Evolutionary conservation across 1,139 yeast genomes (phyloP).

Genomic region (Taiozyma sp.): DNA sequence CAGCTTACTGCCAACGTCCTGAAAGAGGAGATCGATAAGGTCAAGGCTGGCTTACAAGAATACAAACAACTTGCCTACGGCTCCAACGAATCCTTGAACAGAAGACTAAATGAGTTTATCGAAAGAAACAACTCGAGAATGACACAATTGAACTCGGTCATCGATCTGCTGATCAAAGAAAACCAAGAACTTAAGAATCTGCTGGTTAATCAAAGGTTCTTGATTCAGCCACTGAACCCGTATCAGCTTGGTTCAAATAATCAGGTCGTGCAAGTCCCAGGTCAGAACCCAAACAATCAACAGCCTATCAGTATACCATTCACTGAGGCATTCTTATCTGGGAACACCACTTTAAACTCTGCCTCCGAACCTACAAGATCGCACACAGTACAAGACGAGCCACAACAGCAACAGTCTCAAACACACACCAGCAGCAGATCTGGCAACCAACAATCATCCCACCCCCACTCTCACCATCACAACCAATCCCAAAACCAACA

Average conservation of each 20-base stretch:
- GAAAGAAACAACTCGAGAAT: slow-evolving; percentile 19
- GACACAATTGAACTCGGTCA: slow-evolving; percentile 16
- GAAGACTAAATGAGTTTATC: slow-evolving; percentile 19
- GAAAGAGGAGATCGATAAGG: slow-evolving; percentile 22
- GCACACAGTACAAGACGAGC: slow-evolving; percentile 2
- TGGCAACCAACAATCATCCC: not conserved
- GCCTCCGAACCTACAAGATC: not conserved
- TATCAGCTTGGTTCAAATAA: slow-evolving; percentile 12
- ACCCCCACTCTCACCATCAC: slow-evolving; percentile 5
- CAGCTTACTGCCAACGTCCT: slow-evolving; percentile 5
- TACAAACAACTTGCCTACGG: slow-evolving; percentile 12
- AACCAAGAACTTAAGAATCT: slow-evolving; percentile 21
- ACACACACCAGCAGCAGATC: not conserved
- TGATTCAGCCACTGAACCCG: slow-evolving; percentile 21
- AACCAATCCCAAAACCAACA: slow-evolving; percentile 3
- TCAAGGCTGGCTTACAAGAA: slow-evolving; percentile 19
- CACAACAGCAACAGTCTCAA: not conserved
- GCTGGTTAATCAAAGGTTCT: slow-evolving; percentile 19
- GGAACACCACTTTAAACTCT: not conserved
- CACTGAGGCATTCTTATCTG: slow-evolving; percentile 6
- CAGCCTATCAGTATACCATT: slow-evolving; percentile 6
- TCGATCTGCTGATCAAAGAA: slow-evolving; percentile 22
- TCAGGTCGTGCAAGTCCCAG: slow-evolving; percentile 6
- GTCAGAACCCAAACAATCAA: slow-evolving; percentile 1
- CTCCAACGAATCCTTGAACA: slow-evolving; percentile 16